These are phyloP conservation scores for Zygosaccharomyces sapae DNA, from an alignment of 1,139 yeast species.

Conservation along the genomic window DNA sequence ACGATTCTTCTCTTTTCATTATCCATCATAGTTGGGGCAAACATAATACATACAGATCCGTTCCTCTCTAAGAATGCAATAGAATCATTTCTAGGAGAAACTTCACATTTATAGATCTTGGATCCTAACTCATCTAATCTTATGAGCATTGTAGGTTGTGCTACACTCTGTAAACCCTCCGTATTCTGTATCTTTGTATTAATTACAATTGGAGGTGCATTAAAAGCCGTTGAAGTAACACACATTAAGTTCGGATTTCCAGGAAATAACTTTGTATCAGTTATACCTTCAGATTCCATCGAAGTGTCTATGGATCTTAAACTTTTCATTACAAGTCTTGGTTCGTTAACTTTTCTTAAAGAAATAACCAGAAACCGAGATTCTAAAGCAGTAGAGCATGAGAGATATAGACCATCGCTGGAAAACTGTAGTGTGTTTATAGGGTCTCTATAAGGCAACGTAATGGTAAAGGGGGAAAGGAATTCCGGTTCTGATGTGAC, in stretches of 20 bases:
- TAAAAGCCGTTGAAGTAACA: constrained; percentile 56
- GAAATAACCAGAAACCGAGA: constrained; percentile 73
- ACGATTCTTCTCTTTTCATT: constrained; percentile 57
- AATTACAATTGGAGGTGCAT: constrained; percentile 57
- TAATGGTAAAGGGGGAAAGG: constrained; percentile 58
- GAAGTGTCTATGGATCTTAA: constrained; percentile 57
- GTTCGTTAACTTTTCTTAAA: constrained; percentile 58
- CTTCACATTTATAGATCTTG: constrained; percentile 63
- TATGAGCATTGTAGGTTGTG: constrained; percentile 52
- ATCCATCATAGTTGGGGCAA: constrained; percentile 55
- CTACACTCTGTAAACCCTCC: constrained; percentile 41
- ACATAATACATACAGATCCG: constrained; percentile 69
- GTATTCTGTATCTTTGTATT: constrained; percentile 49
- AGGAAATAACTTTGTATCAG: constrained; percentile 72
- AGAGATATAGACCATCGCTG: constrained; percentile 59
- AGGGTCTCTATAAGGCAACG: constrained; percentile 83
- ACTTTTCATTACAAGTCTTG: constrained; percentile 66
- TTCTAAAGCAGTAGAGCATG: constrained; percentile 83
- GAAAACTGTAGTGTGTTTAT: constrained; percentile 71
- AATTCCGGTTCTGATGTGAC: constrained; percentile 23
- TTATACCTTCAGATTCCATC: constrained; percentile 81
- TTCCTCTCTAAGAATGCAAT: constrained; percentile 73
- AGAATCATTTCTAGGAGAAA: constrained; percentile 85
- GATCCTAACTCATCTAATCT: constrained; percentile 80
- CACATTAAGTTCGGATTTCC: constrained; percentile 51